phyloP scores from a whole-genome alignment of 176 grass and related monocot species.

The Rhynchospora tenuis region DNA sequence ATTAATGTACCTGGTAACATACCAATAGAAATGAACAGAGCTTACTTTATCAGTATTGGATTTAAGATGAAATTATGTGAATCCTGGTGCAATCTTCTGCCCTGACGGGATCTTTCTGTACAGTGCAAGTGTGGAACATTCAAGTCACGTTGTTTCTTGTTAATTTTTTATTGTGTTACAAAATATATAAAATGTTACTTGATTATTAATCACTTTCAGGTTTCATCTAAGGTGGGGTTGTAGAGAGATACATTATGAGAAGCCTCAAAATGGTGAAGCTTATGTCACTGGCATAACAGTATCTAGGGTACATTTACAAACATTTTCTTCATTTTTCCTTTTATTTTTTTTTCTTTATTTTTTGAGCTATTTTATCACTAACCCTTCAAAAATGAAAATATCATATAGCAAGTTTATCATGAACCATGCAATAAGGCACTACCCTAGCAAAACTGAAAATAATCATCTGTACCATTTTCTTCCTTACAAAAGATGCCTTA shows the following conservation, averaged over 20 bases:
- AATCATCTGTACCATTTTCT: background rate
- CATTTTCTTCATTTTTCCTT: constrained; percentile 7
- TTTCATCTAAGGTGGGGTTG: constrained; percentile 98
- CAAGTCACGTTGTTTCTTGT: background rate
- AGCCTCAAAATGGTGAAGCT: constrained; percentile 49
- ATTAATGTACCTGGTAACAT: background rate
- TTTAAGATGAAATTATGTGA: background rate
- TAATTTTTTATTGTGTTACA: constrained; percentile 7
- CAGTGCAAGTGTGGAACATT: background rate
- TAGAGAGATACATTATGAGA: constrained; percentile 83
- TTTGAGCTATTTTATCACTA: background rate
- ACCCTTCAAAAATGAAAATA: background rate
- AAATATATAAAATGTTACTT: constrained; percentile 9
- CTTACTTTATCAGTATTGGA: background rate
- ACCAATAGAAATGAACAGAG: background rate
- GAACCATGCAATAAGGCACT: background rate
- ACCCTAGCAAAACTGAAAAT: background rate
- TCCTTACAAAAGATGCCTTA: background rate
- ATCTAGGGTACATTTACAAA: constrained; percentile 51
- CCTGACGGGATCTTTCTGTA: background rate
- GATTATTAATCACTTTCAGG: constrained; percentile 35
- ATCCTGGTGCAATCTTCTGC: background rate
- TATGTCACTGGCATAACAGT: constrained; percentile 83
- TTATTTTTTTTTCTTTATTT: constrained; percentile 23
- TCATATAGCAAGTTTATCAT: too few relatives aligned